Percentiles rank a stretch among this genome's conserved stretches.
Conservation (phyloP, 202 grass and related monocot species). For the Cymbopogon flexuosus region DNA sequence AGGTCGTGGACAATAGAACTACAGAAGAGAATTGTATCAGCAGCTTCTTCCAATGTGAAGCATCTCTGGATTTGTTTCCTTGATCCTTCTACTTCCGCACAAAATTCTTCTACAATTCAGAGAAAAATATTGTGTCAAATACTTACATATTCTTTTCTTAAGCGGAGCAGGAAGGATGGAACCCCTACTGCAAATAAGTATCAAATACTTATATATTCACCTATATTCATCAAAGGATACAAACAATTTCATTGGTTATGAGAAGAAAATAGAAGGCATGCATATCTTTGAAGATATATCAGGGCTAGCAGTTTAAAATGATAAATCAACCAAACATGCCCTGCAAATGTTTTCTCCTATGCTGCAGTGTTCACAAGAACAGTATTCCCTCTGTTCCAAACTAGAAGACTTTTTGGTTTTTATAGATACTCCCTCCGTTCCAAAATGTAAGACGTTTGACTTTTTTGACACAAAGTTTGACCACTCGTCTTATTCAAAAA, state of each 20-base stretch:
- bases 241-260: slow-evolving; percentile 13
- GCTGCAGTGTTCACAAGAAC: neutral
- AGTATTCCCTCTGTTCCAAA: neutral
- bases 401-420: too few relatives aligned
- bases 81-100: slow-evolving; percentile 37
- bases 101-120: slow-evolving; percentile 46
- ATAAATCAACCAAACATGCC: neutral
- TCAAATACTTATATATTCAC: slow-evolving; percentile 23
- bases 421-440: too few relatives aligned
- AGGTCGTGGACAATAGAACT: slow-evolving; percentile 84
- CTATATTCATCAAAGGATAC: neutral
- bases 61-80: slow-evolving; percentile 53
- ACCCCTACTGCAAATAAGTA: neutral
- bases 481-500: too few relatives aligned
- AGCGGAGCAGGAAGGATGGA: neutral
- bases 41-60: slow-evolving; percentile 83
- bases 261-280: slow-evolving; percentile 9
- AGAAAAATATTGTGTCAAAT: slow-evolving; percentile 24
- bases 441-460: too few relatives aligned
- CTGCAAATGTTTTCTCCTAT: neutral
- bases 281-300: neutral
- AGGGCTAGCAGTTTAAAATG: neutral
- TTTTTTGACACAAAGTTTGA: too few relatives aligned
- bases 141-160: slow-evolving; percentile 4
- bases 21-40: slow-evolving; percentile 83